Evolutionary conservation across 2,329 filamentous ascomycete genomes (phyloP).

Genomic region (Diplodia sapinea): DNA sequence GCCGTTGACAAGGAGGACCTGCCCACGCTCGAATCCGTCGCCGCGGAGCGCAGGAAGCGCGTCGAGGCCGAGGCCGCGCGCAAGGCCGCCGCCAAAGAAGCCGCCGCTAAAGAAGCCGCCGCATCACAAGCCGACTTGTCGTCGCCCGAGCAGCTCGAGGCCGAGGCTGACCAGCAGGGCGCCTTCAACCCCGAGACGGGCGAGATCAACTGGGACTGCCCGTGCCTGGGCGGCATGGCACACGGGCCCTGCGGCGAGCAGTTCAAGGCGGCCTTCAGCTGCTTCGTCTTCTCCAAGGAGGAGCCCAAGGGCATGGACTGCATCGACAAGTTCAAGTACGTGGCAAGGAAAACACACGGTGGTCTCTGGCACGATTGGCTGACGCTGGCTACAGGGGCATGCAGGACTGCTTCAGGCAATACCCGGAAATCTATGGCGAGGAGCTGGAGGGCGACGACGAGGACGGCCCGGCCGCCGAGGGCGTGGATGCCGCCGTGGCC

Average conservation of each 20-base stretch:
- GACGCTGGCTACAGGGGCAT: conserved; percentile 70
- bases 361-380: not conserved
- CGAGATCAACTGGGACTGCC: conserved; percentile 99
- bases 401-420: conserved; percentile 94
- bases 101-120: conserved; percentile 29
- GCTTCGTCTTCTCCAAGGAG: conserved; percentile 93
- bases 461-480: conserved; percentile 43
- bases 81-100: conserved; percentile 30
- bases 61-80: conserved; percentile 37
- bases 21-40: conserved; percentile 53
- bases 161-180: conserved; percentile 83
- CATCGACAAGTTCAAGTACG: conserved; percentile 94
- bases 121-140: conserved; percentile 34
- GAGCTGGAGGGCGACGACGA: conserved; percentile 82
- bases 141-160: conserved; percentile 67
- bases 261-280: conserved; percentile 95
- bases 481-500: conserved; percentile 19
- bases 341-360: conserved; percentile 46
- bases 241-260: conserved; percentile 93
- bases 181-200: conserved; percentile 98
- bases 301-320: conserved; percentile 98
- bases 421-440: conserved; percentile 90
- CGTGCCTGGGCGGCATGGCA: conserved; percentile 96
- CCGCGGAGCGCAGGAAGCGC: conserved; percentile 49
- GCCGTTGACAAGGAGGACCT: conserved; percentile 48